These are phyloP conservation scores for Saccharomycopsis capsularis DNA, from an alignment of 805 yeast species.

Conservation along the genomic window DNA sequence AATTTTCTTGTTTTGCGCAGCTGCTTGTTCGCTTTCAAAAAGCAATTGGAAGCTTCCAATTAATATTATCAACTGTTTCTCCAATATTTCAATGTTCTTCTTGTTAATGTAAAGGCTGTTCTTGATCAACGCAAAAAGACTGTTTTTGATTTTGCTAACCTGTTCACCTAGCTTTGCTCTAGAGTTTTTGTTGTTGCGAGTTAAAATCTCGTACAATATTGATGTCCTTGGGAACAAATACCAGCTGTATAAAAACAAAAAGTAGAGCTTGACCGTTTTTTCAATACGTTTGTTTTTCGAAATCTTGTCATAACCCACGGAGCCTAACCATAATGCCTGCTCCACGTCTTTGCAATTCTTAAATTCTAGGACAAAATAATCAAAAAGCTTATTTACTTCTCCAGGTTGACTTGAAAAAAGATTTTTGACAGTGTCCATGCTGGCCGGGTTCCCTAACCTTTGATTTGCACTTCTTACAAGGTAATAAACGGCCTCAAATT, in stretches of 20 bases:
- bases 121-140: conserved; percentile 1
- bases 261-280: not conserved
- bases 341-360: not conserved
- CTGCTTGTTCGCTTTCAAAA: conserved; percentile 13
- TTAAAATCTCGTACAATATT: not conserved
- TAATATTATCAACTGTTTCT: conserved; percentile 33
- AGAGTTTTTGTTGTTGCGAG: not conserved
- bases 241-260: conserved; percentile 8
- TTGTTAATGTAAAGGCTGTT: not conserved
- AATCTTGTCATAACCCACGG: not conserved
- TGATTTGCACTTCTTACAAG: conserved; percentile 7
- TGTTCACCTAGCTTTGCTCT: not conserved
- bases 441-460: not conserved
- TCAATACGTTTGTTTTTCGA: not conserved
- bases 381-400: not conserved
- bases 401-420: not conserved
- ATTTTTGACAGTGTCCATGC: not conserved
- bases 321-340: not conserved
- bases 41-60: conserved; percentile 34
- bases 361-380: not conserved
- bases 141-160: not conserved
- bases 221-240: conserved; percentile 2
- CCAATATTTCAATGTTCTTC: conserved; percentile 21
- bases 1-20: not conserved
- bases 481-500: conserved; percentile 17